Percentiles rank a stretch among this genome's conserved stretches.
These are phyloP conservation scores for Spergularia bocconei DNA, from an alignment of 148 eudicot genomes.

Conservation along the genomic window DNA sequence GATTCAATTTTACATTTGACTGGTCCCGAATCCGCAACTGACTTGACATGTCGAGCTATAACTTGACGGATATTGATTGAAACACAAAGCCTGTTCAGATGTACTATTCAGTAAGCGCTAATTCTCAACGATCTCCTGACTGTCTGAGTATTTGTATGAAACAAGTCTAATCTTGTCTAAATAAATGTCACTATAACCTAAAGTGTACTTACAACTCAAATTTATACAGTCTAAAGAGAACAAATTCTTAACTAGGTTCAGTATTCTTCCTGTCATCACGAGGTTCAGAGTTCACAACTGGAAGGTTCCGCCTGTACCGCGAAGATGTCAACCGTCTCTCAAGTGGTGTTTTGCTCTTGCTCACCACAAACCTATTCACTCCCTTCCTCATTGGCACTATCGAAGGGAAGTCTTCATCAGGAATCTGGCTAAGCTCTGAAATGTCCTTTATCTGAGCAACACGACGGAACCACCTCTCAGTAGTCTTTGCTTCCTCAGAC, in stretches of 20 bases:
- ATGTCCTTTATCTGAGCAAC: constrained; percentile 96
- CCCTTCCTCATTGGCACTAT: constrained; percentile 98
- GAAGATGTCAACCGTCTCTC: constrained; percentile 88
- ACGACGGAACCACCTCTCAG: constrained; percentile 85
- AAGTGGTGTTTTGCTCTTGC: constrained; percentile 92
- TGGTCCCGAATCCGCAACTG: too few relatives aligned
- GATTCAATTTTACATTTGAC: too few relatives aligned
- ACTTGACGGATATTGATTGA: too few relatives aligned
- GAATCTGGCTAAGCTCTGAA: constrained; percentile 87
- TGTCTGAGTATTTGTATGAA: too few relatives aligned
- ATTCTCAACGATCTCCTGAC: too few relatives aligned
- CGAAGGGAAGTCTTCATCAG: constrained; percentile 95
- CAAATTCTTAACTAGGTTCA: constrained; percentile 31
- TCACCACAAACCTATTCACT: constrained; percentile 93
- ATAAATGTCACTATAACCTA: too few relatives aligned
- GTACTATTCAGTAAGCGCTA: too few relatives aligned
- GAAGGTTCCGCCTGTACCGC: constrained; percentile 66
- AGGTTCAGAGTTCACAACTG: constrained; percentile 51
- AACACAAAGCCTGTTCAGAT: too few relatives aligned
- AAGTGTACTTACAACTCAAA: too few relatives aligned
- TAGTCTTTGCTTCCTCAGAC: constrained; percentile 97
- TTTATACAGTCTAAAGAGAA: not conserved
- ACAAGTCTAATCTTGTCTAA: too few relatives aligned
- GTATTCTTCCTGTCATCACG: constrained; percentile 31
- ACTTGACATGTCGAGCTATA: too few relatives aligned